These are phyloP conservation scores for Alternaria arbusti DNA, from an alignment of 2,329 filamentous ascomycete genomes.

Conservation along the genomic window DNA sequence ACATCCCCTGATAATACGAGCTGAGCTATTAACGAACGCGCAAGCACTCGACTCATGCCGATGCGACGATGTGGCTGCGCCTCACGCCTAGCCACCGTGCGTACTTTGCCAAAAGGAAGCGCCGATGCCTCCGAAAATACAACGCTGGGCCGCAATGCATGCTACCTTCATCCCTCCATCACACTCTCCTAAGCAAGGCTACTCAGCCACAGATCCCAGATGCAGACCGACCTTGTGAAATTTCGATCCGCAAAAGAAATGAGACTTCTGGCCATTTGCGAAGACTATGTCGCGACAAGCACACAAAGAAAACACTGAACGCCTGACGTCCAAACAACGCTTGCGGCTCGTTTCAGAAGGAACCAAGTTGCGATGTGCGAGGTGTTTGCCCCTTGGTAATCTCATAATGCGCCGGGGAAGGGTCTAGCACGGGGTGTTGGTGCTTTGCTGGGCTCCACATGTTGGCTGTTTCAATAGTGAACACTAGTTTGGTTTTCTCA, in stretches of 20 bases:
- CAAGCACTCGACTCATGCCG: slow-evolving; percentile 1
- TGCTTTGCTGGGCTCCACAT: not conserved
- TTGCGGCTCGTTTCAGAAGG: not conserved
- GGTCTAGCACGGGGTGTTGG: not conserved
- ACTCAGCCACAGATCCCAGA: not conserved
- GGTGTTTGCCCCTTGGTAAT: not conserved
- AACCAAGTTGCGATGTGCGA: not conserved
- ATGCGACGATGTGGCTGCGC: not conserved
- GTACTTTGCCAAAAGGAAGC: not conserved
- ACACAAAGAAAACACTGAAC: not conserved
- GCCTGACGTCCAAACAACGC: not conserved
- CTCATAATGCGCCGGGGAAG: not conserved
- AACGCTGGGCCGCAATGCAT: not conserved
- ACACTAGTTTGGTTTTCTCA: not conserved
- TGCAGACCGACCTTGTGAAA: not conserved
- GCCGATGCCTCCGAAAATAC: not conserved
- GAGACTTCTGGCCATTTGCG: not conserved
- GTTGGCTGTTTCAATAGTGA: not conserved
- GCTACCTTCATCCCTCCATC: not conserved
- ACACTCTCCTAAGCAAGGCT: not conserved
- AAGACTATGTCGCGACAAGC: not conserved
- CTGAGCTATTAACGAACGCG: not conserved
- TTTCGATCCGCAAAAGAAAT: not conserved
- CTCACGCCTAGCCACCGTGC: not conserved
- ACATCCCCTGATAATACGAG: not conserved